Base-by-base conservation (phyloP, 2,329 filamentous ascomycete species). In the Clonostachys solani region DNA sequence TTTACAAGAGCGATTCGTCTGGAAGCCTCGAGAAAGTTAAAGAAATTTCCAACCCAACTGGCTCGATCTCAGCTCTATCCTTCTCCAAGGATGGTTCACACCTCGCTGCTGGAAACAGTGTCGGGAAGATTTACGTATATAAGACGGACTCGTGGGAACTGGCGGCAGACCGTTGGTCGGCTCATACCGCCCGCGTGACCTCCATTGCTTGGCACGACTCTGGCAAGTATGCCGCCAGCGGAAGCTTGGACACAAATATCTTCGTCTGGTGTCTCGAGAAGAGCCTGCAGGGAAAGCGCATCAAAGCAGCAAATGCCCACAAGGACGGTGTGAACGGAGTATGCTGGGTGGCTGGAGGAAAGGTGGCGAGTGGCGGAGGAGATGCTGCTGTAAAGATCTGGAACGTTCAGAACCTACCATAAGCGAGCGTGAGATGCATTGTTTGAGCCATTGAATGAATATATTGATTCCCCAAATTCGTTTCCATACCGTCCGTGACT, bases 311-410 rank as follows among this genome's bases (percentile, higher is more conserved):
- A 18, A 95, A 96, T 61, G 91, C 92, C 44, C 94, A 99, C 71
- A 96, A 96, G 71, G 94, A 97, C 61, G 94, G 94, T 10, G 91
- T 97, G 16, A 90, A 87, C 55, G 92, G 89, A 15, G 86, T 97
- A 15, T 79, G 79, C 12, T 99, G 92, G 91, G 76, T 89, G 13
- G 78, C 77, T 29, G 81, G 78, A 9, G 74, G 75, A 49, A 89
- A 80, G 68, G 76, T 97, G 44, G 83, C 88, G 10, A 95, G 86
- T 56, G 82, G 83, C 5, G 94, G 94, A 42, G 88, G 85, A 12
- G 94, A 99, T 76, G 92, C 89, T 34, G 86, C 89, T 1, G 80
- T 99, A 43, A 99, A 97, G 76, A 77, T 92, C 44, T 99, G 94
- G 94, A 58, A 62, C 36, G 60, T 69, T 33, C 56, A 65, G 54